A percentile compares a stretch with the other conserved stretches of the same genome.
phyloP scores from a whole-genome alignment of 1,284 basidiomycete genomes.

The Fistulinella staudtii region DNA sequence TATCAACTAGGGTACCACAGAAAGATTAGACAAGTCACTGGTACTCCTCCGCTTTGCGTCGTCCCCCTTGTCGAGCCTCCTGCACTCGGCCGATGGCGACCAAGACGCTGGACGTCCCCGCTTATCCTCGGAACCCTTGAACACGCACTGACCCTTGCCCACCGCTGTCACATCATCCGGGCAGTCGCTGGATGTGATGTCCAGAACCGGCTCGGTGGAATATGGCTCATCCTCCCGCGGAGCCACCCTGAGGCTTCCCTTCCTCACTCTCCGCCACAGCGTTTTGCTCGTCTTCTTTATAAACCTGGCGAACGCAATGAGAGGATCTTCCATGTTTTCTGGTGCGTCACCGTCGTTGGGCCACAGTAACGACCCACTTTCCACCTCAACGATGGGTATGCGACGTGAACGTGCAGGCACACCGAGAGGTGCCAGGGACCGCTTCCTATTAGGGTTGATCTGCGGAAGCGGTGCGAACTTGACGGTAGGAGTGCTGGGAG shows the following conservation, averaged over 20 bases:
- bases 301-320: constrained; percentile 43
- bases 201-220: constrained; percentile 21
- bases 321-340: constrained; percentile 39
- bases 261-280: constrained; percentile 38
- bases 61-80: constrained; percentile 12
- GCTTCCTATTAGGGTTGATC: constrained; percentile 51
- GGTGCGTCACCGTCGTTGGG: constrained; percentile 23
- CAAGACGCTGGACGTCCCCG: constrained; percentile 22
- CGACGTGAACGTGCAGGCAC: constrained; percentile 53
- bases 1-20: neutral
- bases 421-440: constrained; percentile 55
- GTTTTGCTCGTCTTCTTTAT: constrained; percentile 43
- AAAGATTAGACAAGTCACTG: constrained; percentile 13
- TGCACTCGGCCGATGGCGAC: constrained; percentile 24
- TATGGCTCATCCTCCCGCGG: constrained; percentile 13
- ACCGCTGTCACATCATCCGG: constrained; percentile 2
- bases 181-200: constrained; percentile 18
- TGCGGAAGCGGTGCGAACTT: constrained; percentile 66
- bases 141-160: constrained; percentile 1
- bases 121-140: constrained; percentile 5
- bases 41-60: constrained; percentile 24
- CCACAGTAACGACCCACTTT: constrained; percentile 24
- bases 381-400: constrained; percentile 16
- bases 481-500: constrained; percentile 35
- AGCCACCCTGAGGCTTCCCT: constrained; percentile 15